These are phyloP conservation scores for Raphidocelis subcapitata DNA, from an alignment of 139 green algal genomes.

Conservation along the genomic window DNA sequence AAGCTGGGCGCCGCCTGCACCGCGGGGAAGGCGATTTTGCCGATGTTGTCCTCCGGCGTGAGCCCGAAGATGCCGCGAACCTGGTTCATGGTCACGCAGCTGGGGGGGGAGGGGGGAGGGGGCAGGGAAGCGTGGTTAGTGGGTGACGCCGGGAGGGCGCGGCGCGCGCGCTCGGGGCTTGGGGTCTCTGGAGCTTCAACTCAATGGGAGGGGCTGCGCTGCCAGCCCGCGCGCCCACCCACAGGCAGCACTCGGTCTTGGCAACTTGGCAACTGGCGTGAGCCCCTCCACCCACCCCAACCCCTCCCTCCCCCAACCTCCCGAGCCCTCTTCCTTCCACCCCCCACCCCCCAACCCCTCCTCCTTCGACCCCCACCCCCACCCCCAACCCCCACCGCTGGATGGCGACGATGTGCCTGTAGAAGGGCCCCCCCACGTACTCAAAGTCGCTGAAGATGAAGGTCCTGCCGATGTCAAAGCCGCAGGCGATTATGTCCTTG, in stretches of 20 bases:
- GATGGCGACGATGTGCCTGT: conserved; percentile 91
- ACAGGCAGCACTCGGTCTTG: too few species aligned
- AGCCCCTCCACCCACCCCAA: too few species aligned
- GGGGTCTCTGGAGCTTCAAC: too few species aligned
- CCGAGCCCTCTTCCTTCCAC: too few species aligned
- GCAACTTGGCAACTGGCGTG: too few species aligned
- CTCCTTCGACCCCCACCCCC: neutral
- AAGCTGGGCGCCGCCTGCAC: conserved; percentile 94
- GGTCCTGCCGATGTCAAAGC: conserved; percentile 92
- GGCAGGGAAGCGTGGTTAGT: too few species aligned
- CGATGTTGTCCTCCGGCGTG: conserved; percentile 87
- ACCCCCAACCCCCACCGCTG: conserved; percentile 50
- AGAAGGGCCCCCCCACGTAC: conserved; percentile 93
- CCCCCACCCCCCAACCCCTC: neutral
- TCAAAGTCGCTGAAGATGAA: conserved; percentile 99
- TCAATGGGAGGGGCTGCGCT: too few species aligned
- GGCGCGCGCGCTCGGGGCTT: too few species aligned
- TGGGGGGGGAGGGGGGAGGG: conserved; percentile 14
- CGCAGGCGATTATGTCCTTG: conserved; percentile 99
- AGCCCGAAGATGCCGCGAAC: conserved; percentile 82
- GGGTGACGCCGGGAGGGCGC: too few species aligned
- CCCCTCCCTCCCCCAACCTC: too few species aligned
- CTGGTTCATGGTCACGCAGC: conserved; percentile 92
- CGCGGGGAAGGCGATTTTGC: conserved; percentile 95
- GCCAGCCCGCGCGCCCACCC: too few species aligned